These are phyloP conservation scores for Seminavis robusta DNA, from an alignment of 108 stramenopile genomes.

Conservation along the genomic window DNA sequence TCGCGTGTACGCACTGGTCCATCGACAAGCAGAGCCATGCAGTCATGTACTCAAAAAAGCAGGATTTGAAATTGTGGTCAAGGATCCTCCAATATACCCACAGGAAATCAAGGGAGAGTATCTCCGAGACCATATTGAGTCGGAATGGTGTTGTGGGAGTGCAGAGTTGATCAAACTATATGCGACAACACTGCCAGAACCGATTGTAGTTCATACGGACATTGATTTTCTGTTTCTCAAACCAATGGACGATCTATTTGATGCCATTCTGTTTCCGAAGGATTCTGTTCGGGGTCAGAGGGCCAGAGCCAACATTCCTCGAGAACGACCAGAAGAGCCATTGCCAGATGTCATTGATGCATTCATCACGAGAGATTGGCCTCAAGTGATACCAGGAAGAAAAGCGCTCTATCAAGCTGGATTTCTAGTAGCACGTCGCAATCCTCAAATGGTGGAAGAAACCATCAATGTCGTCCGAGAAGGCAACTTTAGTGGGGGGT, in stretches of 20 bases:
- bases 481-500: slow-evolving; percentile 39
- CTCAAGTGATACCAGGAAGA: slow-evolving; percentile 43
- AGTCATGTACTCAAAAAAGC: slow-evolving; percentile 35
- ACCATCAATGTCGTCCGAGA: slow-evolving; percentile 39
- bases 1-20: slow-evolving; percentile 74
- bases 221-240: slow-evolving; percentile 56
- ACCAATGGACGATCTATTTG: slow-evolving; percentile 64
- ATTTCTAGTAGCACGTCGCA: slow-evolving; percentile 41
- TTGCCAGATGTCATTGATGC: slow-evolving; percentile 49
- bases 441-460: slow-evolving; percentile 38
- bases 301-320: slow-evolving; percentile 21
- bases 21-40: slow-evolving; percentile 48
- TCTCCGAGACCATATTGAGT: slow-evolving; percentile 41
- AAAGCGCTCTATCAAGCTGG: slow-evolving; percentile 49
- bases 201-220: slow-evolving; percentile 54
- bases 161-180: slow-evolving; percentile 66
- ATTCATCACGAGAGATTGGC: slow-evolving; percentile 51
- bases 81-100: slow-evolving; percentile 47
- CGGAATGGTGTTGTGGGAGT: slow-evolving; percentile 44
- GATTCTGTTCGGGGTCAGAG: slow-evolving; percentile 10
- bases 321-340: slow-evolving; percentile 27
- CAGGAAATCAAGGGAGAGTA: slow-evolving; percentile 58
- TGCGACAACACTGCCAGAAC: slow-evolving; percentile 38
- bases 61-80: slow-evolving; percentile 51
- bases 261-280: slow-evolving; percentile 53